Evolutionary conservation across 331 rosid species (phyloP), one percentile per base, ranked within the genome.

Genomic region (Erythrophleum ivorense): DNA sequence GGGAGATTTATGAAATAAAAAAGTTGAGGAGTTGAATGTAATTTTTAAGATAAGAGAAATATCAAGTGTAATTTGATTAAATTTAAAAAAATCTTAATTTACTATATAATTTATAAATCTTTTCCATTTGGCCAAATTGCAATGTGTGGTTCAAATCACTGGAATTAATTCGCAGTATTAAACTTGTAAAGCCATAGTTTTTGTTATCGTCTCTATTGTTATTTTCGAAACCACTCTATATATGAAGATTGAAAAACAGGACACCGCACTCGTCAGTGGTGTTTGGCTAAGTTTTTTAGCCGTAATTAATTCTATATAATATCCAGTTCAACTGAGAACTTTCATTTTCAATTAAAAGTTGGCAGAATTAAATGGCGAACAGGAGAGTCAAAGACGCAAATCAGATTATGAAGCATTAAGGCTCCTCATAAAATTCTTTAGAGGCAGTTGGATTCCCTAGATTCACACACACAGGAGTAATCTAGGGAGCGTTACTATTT

Each of bases 311-410:
- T 24, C 71, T 75, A 18, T 21, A n/a, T 45, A 3, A 59, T 15
- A 36, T 11, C 5, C 64, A 46, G 4, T 10, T 1, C 52, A 76
- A 60, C 3, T n/a, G 40, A n/a, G n/a, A 29, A 45, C 62, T 49
- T 48, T n/a, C 33, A 8, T 7, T 76, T 50, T 50, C 38, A 64
- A 64, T 34, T 11, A 4, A 18, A 57, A 71, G 46, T 58, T 18
- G 71, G 71, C 71, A 80, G 72, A 53, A 41, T 69, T 38, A 70
- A 19, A 41, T 24, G 29, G 46, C 2, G 36, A 40, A 53, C 54
- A 43, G 21, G 8, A 36, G 40, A 79, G 83, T 79, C 83, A 79
- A 71, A 57, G 60, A 79, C 60, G 77, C 13, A 69, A 58, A 57
- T 70, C 50, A 71, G 69, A 54, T 55, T 5, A 41, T 41, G 69